A percentile compares a stretch with the other conserved stretches of the same genome.
These are phyloP conservation scores for Ceraceosorus guamensis DNA, from an alignment of 1,284 basidiomycete species.

Conservation along the genomic window DNA sequence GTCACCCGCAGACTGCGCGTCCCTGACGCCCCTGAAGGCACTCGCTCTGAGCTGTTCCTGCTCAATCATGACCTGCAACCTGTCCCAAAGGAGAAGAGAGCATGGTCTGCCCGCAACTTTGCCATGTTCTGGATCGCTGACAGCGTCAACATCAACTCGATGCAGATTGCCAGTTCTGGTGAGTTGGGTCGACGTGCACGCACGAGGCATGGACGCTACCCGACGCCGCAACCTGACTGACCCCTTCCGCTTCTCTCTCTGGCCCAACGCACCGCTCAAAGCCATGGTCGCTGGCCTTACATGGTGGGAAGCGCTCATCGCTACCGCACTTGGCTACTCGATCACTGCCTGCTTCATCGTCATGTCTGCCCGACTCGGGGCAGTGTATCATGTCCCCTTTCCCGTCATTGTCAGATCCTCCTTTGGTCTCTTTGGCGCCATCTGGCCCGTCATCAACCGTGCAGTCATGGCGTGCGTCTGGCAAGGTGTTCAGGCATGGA, in stretches of 20 bases:
- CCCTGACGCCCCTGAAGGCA: not conserved
- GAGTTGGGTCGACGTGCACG: no score
- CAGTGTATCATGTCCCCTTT: slow-evolving; percentile 58
- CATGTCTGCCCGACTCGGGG: slow-evolving; percentile 68
- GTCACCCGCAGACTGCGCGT: no score
- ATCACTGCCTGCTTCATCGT: slow-evolving; percentile 68
- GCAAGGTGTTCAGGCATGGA: slow-evolving; percentile 20
- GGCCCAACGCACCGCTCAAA: no score
- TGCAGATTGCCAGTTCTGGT: slow-evolving; percentile 33
- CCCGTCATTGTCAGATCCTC: slow-evolving; percentile 63
- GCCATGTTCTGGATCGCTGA: slow-evolving; percentile 42
- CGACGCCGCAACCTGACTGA: no score
- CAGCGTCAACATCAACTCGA: slow-evolving; percentile 36
- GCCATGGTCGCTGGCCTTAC: slow-evolving; percentile 19
- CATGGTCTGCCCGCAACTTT: slow-evolving; percentile 28
- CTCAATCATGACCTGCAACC: slow-evolving; percentile 33
- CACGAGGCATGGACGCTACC: no score
- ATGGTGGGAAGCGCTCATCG: slow-evolving; percentile 35
- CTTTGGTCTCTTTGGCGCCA: slow-evolving; percentile 71
- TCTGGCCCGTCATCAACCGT: slow-evolving; percentile 70
- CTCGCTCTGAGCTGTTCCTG: slow-evolving; percentile 13
- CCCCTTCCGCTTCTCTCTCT: not conserved
- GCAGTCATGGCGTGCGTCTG: slow-evolving; percentile 67
- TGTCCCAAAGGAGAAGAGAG: slow-evolving; percentile 26
- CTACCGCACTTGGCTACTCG: slow-evolving; percentile 59